Evolutionary conservation across 208 protist species (phyloP).

Genomic region (Crithidia brevicula): DNA sequence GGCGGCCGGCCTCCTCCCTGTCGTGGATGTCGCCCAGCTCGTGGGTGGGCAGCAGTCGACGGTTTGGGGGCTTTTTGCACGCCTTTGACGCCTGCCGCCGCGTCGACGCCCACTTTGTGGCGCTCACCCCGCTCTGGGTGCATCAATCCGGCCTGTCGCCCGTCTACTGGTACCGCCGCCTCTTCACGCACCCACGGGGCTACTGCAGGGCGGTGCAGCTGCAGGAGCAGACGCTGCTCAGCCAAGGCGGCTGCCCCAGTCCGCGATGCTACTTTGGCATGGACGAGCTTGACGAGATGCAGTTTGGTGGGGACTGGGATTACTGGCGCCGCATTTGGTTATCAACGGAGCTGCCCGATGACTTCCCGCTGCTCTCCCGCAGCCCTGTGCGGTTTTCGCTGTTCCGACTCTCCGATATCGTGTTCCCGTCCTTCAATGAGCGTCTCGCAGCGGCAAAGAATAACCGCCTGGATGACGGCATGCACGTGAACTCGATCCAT

Average conservation of each 20-base stretch:
- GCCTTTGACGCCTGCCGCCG: constrained; percentile 59
- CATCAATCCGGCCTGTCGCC: constrained; percentile 53
- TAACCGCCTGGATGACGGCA: constrained; percentile 45
- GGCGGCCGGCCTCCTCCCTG: background rate
- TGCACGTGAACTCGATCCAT: constrained; percentile 31
- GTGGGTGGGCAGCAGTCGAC: constrained; percentile 18
- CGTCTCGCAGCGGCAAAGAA: constrained; percentile 60
- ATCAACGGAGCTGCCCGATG: constrained; percentile 45
- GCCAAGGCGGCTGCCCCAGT: constrained; percentile 37
- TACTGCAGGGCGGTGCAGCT: constrained; percentile 56
- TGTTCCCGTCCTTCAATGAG: constrained; percentile 65
- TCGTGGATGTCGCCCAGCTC: constrained; percentile 19
- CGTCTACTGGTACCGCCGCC: constrained; percentile 64
- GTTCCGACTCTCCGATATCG: constrained; percentile 64
- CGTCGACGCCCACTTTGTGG: constrained; percentile 73
- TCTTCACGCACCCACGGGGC: constrained; percentile 41
- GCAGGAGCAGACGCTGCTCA: constrained; percentile 62
- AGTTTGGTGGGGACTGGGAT: constrained; percentile 28
- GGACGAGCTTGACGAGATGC: constrained; percentile 36
- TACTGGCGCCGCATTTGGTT: constrained; percentile 51
- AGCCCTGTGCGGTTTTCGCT: constrained; percentile 64
- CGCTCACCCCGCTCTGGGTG: constrained; percentile 67
- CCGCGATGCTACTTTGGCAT: constrained; percentile 50
- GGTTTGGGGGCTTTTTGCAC: constrained; percentile 48
- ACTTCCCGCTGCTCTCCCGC: constrained; percentile 15